phyloP scores from a whole-genome alignment of 805 yeast species.

The Candida maris region DNA sequence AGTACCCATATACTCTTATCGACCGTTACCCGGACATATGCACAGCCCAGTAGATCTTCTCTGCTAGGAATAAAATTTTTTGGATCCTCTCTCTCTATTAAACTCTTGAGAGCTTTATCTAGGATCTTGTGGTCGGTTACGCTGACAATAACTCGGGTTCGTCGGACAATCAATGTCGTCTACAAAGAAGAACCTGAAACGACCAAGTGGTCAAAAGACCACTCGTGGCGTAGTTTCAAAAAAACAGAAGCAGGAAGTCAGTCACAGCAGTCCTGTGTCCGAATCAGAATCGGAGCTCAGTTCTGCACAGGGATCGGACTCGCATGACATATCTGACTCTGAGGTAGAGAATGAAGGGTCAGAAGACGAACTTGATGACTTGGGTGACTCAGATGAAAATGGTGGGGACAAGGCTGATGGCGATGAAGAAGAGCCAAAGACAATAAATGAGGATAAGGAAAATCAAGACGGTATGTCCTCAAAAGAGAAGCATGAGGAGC shows the following conservation, averaged over 20 bases:
- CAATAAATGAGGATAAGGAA: conserved; percentile 25
- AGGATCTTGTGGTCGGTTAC: too few species aligned
- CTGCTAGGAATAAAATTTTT: conserved; percentile 1
- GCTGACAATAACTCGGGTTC: too few species aligned
- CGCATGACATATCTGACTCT: conserved; percentile 14
- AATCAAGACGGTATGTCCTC: conserved; percentile 44
- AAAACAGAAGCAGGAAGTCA: too few species aligned
- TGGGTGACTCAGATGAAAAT: conserved; percentile 29
- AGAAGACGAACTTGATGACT: conserved; percentile 33
- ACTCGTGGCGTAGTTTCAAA: too few species aligned
- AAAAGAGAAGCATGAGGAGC: conserved; percentile 76
- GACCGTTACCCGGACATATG: background rate
- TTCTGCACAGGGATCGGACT: conserved; percentile 11
- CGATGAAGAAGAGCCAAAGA: conserved; percentile 15
- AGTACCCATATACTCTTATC: background rate
- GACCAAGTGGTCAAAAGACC: background rate
- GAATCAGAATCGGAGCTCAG: conserved; percentile 5
- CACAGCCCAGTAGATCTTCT: conserved; percentile 1
- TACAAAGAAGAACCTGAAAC: background rate
- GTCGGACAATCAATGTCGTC: background rate
- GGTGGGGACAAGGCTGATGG: conserved; percentile 31
- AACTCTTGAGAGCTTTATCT: too few species aligned
- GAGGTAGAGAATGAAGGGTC: conserved; percentile 4
- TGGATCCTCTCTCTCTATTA: too few species aligned
- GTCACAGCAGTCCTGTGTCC: background rate